A percentile compares a stretch with the other conserved stretches of the same genome.
Conservation (phyloP, 2,329 filamentous ascomycete genomes). For the Colletotrichum sp. region DNA sequence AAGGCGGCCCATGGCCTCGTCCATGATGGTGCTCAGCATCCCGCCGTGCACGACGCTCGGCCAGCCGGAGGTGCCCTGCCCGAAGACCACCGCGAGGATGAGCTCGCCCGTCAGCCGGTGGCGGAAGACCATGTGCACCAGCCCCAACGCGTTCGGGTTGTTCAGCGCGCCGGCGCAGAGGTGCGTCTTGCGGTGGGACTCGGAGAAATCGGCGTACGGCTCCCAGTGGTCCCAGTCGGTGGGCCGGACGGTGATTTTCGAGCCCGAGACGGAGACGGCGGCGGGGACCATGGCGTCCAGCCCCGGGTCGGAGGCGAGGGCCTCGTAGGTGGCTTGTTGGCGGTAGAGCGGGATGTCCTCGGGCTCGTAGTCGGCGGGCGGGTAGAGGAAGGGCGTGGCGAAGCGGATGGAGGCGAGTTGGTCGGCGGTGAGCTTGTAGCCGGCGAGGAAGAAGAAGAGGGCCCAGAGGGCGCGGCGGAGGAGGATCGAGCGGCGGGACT, state of each 20-base stretch:
- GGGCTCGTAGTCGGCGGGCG: not conserved
- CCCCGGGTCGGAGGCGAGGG: not conserved
- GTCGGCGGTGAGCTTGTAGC: slow-evolving; percentile 10
- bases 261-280: not conserved
- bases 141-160: slow-evolving; percentile 28
- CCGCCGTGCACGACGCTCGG: slow-evolving; percentile 40
- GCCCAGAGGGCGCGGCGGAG: slow-evolving; percentile 10
- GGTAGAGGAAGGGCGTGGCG: not conserved
- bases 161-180: slow-evolving; percentile 37
- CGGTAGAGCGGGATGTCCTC: not conserved
- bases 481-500: slow-evolving; percentile 2
- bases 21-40: slow-evolving; percentile 38
- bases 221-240: slow-evolving; percentile 13
- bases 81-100: slow-evolving; percentile 35
- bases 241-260: not conserved
- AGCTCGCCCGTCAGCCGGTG: slow-evolving; percentile 29
- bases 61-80: slow-evolving; percentile 37
- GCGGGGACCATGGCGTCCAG: not conserved
- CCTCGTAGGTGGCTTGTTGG: not conserved
- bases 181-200: slow-evolving; percentile 29
- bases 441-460: slow-evolving; percentile 6
- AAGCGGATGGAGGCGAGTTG: not conserved
- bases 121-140: slow-evolving; percentile 40
- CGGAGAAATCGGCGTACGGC: not conserved
- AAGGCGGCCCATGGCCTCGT: slow-evolving; percentile 39